Base-by-base conservation (phyloP, 2,329 filamentous ascomycete genomes). In the Stemphylium beticola region DNA sequence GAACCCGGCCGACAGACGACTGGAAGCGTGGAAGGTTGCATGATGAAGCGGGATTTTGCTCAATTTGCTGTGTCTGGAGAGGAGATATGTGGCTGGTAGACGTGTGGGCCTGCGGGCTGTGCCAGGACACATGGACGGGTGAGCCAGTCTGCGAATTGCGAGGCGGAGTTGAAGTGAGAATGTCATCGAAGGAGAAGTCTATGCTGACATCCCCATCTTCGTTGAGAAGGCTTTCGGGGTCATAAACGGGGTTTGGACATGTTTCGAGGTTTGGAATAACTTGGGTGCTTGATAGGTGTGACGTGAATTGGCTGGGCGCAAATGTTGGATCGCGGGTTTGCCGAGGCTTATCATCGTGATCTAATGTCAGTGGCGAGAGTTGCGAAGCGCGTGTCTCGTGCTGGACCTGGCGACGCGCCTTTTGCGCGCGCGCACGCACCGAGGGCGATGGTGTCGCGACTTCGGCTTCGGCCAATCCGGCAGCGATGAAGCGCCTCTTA, bases 401-500 rank as follows among this genome's bases (percentile, higher is more conserved):
- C 26, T 54, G 46, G 14, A 34, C 15, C n/a, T 48, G 38, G 46
- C 45, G 55, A 57, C 51, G 50, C 50, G 46, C 41, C 42, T 41
- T 45, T 34, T 55, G 42, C 34, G 33, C 50, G 39, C 39, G 54
- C 33, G 47, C 54, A 39, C 57, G 50, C 41, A 36, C 36, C 17
- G 54, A 57, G 36, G 50, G 58, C 17, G 56, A 62, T 1, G 58
- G 60, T 17, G 62, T 56, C n/a, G 38, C 20, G 9, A 53, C 57
- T 32, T 61, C 58, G 41, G 53, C 57, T 11, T 57, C 57, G 22
- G 33, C 51, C n/a, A 54, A 44, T 9, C 66, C 67, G 6, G 59
- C 64, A 33, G 71, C 67, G 29, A 73, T 31, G 24, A 73, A 60
- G 39, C 70, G 68, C 59, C 65, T 68, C 64, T 74, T 73, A 37